Evolutionary conservation across 2,329 filamentous ascomycete genomes (phyloP), one percentile per base, ranked within the genome.

Genomic region (Fragosphaeria purpurea): DNA sequence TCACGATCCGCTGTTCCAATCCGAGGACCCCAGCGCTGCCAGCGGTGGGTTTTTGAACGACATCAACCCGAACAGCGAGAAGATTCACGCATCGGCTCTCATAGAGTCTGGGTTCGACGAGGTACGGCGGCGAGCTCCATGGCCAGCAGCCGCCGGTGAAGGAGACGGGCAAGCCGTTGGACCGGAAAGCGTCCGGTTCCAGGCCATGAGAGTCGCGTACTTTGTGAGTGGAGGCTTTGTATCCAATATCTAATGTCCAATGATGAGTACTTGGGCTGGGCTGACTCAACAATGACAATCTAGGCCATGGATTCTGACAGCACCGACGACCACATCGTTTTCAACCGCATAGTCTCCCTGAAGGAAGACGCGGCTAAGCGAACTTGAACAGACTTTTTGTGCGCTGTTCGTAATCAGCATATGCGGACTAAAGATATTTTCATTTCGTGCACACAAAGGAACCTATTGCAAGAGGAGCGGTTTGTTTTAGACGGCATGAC

Each of bases 161-260:
- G 77, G 70, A 52, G 75, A 80, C 56, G 70, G 76, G 51, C 77
- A 75, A 6, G 77, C 75, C 56, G 73, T 72, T 9, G 84, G 83
- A 1, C 79, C 80, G 31, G 86, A 88, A 67, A 84, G 76, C 48
- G 83, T 95, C 5, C 76, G 91, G 45, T 97, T 97, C 75, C 91
- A 97, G 73, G 91, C 82, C 2, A 82, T 95, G 75, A 78, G 91
- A 32, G 85, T 91, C 41, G 90, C 84, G 9, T 95, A 94, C 64
- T 93, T 91, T 69, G 75, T 77, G 54, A 73, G 74, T 70, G 11
- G 7, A 7, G 7, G 35, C 35, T 37, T 7, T 22, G 22, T 3
- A 22, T 22, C 22, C 2, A 22, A 22, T 22, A 22, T 22, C 22
- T 22, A 22, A 22, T 22, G 22, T 22, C 22, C 22, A 22, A 5